Evolutionary conservation across 495 filamentous ascomycete species (phyloP), one percentile per base, ranked within the genome.

Genomic region (Coniosporium apollinis): DNA sequence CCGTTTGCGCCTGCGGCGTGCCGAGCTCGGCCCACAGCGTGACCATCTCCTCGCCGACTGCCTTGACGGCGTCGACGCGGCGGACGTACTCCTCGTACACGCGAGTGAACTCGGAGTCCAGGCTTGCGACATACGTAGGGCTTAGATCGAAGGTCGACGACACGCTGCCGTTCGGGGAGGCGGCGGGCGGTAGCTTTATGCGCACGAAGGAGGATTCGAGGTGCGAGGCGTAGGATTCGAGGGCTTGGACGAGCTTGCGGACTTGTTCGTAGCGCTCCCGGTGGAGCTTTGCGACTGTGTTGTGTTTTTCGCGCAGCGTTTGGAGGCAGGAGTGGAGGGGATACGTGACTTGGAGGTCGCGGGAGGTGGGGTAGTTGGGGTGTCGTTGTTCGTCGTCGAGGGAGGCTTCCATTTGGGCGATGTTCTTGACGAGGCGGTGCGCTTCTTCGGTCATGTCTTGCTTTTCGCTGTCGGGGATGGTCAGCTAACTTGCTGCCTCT

Each of bases 11-110:
- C 52, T 87, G 82, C 2, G 89, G 82, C 6, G 76, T 87, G 17
- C 91, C 89, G 14, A 99, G 68, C 50, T 99, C 89, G 1, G 82
- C 82, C 84, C 89, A 99, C 2, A 96, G 67, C 46, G 79, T 79
- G 50, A 99, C 85, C 34, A 93, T 84, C 31, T 92, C 76, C 42
- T 91, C 81, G 3, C 72, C 70, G 0, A 83, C 55, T 7, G 70
- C 55, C 51, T 79, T 70, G n/a, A 94, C 84, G 3, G 67, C 72
- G 1, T 66, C 64, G 17, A 91, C 58, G 24, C 89, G 80, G 24
- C 75, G 76, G 24, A 71, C 79, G 48, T 94, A 99, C 54, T 94
- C 91, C 53, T 94, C 81, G 50, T 94, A 94, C 17, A 99, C 82
- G 21, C 82, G 70, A 4, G 79, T 78, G 42, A 94, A 96, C 57